phyloP scores from a whole-genome alignment of 257 asterid genomes.

The Nicotiana knightiana region DNA sequence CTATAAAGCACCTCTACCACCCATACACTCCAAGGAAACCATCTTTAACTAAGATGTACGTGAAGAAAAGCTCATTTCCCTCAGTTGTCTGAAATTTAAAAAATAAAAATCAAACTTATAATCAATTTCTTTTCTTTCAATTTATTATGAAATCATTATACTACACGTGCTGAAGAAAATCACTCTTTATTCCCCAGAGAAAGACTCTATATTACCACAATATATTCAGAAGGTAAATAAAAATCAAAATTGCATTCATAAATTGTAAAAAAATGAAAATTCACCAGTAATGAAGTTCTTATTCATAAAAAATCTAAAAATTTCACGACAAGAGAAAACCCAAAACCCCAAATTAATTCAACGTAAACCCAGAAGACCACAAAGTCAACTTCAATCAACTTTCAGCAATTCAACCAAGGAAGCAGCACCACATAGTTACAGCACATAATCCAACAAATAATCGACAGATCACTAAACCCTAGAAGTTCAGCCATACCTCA shows the following conservation, averaged over 20 bases:
- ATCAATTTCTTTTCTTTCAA: not conserved
- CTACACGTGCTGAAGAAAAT: not conserved
- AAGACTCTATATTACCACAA: not conserved
- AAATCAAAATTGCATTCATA: not conserved
- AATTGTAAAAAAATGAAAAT: not conserved
- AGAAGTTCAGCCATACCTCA: not conserved
- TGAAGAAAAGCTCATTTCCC: not conserved
- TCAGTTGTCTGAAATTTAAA: not conserved
- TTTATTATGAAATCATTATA: not conserved
- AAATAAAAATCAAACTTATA: not conserved
- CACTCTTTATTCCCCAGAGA: not conserved
- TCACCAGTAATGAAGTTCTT: not conserved
- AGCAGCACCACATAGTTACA: not conserved
- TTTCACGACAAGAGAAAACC: not conserved
- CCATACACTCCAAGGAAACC: not conserved
- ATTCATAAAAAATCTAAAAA: not conserved
- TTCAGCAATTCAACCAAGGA: not conserved
- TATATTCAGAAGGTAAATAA: not conserved
- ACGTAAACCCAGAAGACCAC: not conserved
- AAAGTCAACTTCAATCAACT: slow-evolving; percentile 7
- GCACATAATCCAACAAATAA: not conserved
- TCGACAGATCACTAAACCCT: not conserved
- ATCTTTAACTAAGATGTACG: not conserved
- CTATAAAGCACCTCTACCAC: not conserved
- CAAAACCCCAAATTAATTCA: not conserved